A percentile compares a stretch with the other conserved stretches of the same genome.
Evolutionary conservation across 2,329 filamentous ascomycete species (phyloP).

Genomic region (Penicillium sclerotigenum): DNA sequence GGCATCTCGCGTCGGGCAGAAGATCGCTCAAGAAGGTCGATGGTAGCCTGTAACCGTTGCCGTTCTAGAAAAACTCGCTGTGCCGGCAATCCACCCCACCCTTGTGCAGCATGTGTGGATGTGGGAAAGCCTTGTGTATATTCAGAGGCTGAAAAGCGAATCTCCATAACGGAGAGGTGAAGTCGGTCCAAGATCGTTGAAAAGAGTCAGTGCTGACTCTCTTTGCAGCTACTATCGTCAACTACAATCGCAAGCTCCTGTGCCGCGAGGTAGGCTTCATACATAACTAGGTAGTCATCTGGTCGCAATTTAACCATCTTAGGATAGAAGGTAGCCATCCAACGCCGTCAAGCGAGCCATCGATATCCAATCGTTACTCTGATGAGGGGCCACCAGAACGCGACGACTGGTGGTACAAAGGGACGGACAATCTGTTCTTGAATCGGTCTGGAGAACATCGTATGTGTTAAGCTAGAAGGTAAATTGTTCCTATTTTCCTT

Average conservation of each 20-base stretch:
- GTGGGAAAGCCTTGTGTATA: conserved; percentile 34
- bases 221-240: conserved; percentile 32
- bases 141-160: conserved; percentile 36
- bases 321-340: not conserved
- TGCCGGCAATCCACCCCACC: conserved; percentile 34
- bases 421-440: conserved; percentile 35
- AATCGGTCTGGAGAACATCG: conserved; percentile 38
- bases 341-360: conserved; percentile 11
- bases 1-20: conserved; percentile 16
- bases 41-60: conserved; percentile 39
- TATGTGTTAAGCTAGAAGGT: conserved; percentile 12
- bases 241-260: conserved; percentile 31
- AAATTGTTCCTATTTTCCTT: not conserved
- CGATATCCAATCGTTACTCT: conserved; percentile 16
- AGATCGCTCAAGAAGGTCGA: conserved; percentile 25
- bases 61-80: conserved; percentile 38
- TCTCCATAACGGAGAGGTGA: conserved; percentile 38
- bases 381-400: conserved; percentile 28
- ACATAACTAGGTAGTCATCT: not conserved
- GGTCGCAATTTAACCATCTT: not conserved
- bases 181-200: not conserved
- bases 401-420: conserved; percentile 43
- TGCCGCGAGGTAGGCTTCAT: conserved; percentile 16
- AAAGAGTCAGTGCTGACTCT: conserved; percentile 1
- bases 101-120: conserved; percentile 36